Conservation (phyloP, 116 monocot genomes). For the Phalaenopsis hybrid region DNA sequence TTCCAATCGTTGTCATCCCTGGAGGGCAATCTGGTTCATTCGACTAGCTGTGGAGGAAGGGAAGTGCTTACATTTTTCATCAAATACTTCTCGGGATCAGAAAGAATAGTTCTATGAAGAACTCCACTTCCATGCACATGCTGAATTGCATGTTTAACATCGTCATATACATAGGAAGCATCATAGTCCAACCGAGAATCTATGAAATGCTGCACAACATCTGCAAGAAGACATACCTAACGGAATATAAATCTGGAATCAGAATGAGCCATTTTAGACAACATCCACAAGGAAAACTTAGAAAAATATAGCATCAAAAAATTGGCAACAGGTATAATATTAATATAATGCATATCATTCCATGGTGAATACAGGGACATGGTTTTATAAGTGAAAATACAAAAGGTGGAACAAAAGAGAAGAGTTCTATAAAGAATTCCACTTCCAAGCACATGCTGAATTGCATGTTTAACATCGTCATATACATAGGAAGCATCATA, state of each 20-base stretch:
- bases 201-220: slow-evolving; percentile 87
- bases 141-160: slow-evolving; percentile 87
- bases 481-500: slow-evolving; percentile 94
- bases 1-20: neutral
- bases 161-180: slow-evolving; percentile 89
- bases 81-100: slow-evolving; percentile 74
- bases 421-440: slow-evolving; percentile 47
- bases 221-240: slow-evolving; percentile 96
- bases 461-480: slow-evolving; percentile 89
- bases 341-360: no score
- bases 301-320: neutral
- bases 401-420: no score
- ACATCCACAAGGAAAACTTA: neutral
- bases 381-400: no score
- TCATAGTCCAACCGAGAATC: slow-evolving; percentile 93
- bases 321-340: no score
- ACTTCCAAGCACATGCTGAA: slow-evolving; percentile 80
- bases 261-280: neutral
- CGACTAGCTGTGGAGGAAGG: neutral
- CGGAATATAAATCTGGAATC: slow-evolving; percentile 7
- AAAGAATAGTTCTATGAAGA: slow-evolving; percentile 68
- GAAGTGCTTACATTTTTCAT: slow-evolving; percentile 69
- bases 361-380: no score
- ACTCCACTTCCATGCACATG: slow-evolving; percentile 79
- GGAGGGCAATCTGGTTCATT: neutral